Percentiles rank a stretch among this genome's conserved stretches.
Evolutionary conservation across 2,329 filamentous ascomycete genomes (phyloP).

Genomic region (Fusarium nygamai): DNA sequence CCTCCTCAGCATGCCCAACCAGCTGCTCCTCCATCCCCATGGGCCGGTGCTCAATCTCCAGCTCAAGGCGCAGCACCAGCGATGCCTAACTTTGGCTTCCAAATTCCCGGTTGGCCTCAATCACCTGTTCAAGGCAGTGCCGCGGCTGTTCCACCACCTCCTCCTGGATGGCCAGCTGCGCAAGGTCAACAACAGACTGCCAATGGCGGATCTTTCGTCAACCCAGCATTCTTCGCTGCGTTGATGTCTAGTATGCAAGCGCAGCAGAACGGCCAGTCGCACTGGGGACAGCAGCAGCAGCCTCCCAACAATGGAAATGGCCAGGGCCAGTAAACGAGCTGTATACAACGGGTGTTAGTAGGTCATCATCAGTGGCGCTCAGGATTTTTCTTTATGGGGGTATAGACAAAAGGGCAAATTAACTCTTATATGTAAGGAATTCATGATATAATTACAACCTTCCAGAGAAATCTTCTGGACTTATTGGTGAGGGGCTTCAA

Average conservation of each 20-base stretch:
- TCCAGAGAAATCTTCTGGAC: neutral
- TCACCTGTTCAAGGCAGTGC: constrained; percentile 38
- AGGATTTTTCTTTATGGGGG: constrained; percentile 6
- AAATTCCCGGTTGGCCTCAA: constrained; percentile 56
- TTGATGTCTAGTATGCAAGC: constrained; percentile 57
- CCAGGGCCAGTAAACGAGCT: constrained; percentile 37
- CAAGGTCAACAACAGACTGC: constrained; percentile 47
- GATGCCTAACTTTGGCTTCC: constrained; percentile 54
- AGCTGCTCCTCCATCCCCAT: constrained; percentile 25
- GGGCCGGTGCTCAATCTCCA: constrained; percentile 25
- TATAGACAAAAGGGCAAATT: constrained; percentile 34
- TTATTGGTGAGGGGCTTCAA: neutral
- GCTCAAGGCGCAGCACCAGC: constrained; percentile 35
- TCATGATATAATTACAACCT: constrained; percentile 7
- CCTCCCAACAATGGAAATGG: constrained; percentile 43
- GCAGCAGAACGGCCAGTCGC: constrained; percentile 45
- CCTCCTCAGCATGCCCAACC: constrained; percentile 48
- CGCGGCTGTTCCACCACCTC: constrained; percentile 54
- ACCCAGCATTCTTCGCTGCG: constrained; percentile 66
- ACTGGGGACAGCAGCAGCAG: constrained; percentile 43
- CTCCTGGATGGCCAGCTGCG: constrained; percentile 48
- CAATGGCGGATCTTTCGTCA: constrained; percentile 59
- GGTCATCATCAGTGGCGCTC: constrained; percentile 32
- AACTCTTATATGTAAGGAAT: neutral
- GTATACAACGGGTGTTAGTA: neutral